Evolutionary conservation across 2,329 filamentous ascomycete species (phyloP), one percentile per base, ranked within the genome.

Genomic region (Stagonosporopsis tanaceti): DNA sequence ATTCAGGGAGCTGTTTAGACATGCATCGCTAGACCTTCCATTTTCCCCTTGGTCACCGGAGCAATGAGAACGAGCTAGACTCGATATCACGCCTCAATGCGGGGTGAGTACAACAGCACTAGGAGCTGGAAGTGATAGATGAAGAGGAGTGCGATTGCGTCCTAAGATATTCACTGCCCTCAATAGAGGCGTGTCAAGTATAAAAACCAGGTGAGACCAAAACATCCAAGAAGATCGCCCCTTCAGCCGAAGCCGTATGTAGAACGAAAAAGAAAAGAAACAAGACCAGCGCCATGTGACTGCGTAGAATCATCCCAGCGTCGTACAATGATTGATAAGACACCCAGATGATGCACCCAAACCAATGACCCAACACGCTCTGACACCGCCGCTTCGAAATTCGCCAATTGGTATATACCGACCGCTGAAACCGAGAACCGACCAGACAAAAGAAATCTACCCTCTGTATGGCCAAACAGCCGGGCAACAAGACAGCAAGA

Each of bases 381-480:
- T 64, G 71, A 75, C 74, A 76, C 73, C 73, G 61, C 67, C 71
- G 73, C 73, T 76, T 74, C 72, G 70, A 72, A 73, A 63, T 66
- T 69, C 70, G 69, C 74, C 64, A 62, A 69, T 68, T 77, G 75
- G 75, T 77, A 77, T 77, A 76, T 73, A 76, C 73, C 73, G 70
- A 69, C 73, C 71, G 66, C 67, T 67, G 60, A 67, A 69, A 67
- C 65, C 64, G 59, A 65, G 57, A 70, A 66, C 71, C 66, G 65
- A 67, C 64, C 68, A 64, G 70, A 76, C 74, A 76, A 74, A 77
- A 65, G 72, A 75, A 76, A 76, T 76, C 74, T 76, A 75, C 72
- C 73, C 70, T 64, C 70, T 70, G 65, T 70, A 68, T 63, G 65
- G 61, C 62, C 58, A 62, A 66, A 59, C 56, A 56, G 54, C 67